Conservation (phyloP, 371 early-diverging fungal genomes). For the Rhizopus delemar region DNA sequence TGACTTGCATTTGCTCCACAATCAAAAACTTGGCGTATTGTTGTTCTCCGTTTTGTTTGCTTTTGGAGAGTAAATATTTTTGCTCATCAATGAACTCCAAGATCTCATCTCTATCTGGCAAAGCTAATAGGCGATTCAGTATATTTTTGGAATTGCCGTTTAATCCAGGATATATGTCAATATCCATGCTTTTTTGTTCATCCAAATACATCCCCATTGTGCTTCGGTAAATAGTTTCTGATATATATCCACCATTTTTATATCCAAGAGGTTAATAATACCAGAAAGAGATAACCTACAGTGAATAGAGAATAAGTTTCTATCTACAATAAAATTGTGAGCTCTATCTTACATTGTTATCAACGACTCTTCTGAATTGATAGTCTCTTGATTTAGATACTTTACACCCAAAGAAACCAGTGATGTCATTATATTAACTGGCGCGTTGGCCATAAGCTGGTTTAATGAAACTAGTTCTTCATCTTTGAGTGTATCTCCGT, state of each 20-base stretch:
- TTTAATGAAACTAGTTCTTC: no score
- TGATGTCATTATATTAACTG: no score
- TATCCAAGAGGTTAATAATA: conserved; percentile 9
- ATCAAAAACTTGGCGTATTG: conserved; percentile 12
- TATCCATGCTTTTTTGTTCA: conserved; percentile 17
- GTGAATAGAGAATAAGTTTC: no score
- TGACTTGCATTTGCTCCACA: conserved; percentile 14
- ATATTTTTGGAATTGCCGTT: conserved; percentile 16
- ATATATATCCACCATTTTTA: not conserved
- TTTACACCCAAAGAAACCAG: no score
- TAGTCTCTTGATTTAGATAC: no score
- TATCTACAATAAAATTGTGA: no score
- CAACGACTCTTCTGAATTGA: no score
- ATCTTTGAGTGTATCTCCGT: no score
- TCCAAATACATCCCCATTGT: conserved; percentile 1
- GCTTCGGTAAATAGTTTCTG: conserved; percentile 3
- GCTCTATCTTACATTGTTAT: no score
- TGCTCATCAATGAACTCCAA: conserved; percentile 16
- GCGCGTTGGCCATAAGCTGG: no score
- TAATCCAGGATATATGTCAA: conserved; percentile 14
- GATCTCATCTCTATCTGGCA: conserved; percentile 12
- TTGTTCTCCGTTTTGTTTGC: conserved; percentile 10
- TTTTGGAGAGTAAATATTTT: conserved; percentile 13
- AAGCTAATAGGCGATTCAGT: conserved; percentile 18
- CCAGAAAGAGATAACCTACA: conserved; percentile 1